Evolutionary conservation across 176 grass and related monocot species (phyloP).

Genomic region (Lolium rigidum): DNA sequence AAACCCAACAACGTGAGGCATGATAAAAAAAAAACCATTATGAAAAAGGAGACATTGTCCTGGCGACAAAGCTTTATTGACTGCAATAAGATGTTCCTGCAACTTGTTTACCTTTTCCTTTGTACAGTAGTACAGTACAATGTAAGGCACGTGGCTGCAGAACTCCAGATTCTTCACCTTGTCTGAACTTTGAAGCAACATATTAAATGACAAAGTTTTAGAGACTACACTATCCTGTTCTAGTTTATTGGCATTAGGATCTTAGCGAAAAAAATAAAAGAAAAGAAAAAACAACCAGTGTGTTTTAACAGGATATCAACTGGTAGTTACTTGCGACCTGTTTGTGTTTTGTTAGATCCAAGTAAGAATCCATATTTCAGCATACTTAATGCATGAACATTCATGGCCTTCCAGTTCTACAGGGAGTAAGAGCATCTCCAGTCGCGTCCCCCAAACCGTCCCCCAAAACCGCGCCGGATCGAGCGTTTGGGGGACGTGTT

Average conservation of each 20-base stretch:
- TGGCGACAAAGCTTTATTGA: slow-evolving; percentile 48
- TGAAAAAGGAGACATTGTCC: slow-evolving; percentile 24
- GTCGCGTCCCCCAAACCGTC: too few relatives aligned
- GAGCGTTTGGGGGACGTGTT: too few relatives aligned
- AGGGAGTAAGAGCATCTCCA: too few relatives aligned
- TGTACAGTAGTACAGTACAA: slow-evolving; percentile 24
- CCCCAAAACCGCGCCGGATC: too few relatives aligned
- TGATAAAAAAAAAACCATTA: too few relatives aligned
- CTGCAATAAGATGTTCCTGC: slow-evolving; percentile 32
- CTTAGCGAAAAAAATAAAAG: background rate
- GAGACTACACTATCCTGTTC: background rate
- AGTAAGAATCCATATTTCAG: background rate
- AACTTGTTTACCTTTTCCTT: slow-evolving; percentile 46
- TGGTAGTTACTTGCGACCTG: background rate
- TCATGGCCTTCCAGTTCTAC: background rate
- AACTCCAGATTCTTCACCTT: slow-evolving; percentile 11
- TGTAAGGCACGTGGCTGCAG: slow-evolving; percentile 33
- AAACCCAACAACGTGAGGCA: slow-evolving; percentile 8
- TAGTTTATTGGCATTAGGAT: slow-evolving; percentile 28
- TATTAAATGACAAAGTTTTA: slow-evolving; percentile 2
- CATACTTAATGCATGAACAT: background rate
- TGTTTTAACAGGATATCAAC: background rate
- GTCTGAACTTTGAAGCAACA: slow-evolving; percentile 27
- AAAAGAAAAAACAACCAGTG: background rate
- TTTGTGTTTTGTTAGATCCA: background rate